These are phyloP conservation scores for Pseudomassariella vexata DNA, from an alignment of 2,329 filamentous ascomycete species.

Conservation along the genomic window DNA sequence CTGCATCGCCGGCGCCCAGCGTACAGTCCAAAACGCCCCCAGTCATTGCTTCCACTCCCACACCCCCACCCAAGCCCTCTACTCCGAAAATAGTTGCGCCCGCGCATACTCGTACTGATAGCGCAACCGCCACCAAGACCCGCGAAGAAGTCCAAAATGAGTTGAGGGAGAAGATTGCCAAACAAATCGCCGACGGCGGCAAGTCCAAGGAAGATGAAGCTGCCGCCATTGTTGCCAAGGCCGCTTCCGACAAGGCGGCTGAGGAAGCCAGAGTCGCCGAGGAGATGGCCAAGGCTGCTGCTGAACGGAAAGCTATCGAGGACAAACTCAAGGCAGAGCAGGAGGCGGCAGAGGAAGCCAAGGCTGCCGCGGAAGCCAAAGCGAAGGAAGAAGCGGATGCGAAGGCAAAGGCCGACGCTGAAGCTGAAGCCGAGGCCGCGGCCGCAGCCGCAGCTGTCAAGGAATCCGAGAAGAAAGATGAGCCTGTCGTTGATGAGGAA, in stretches of 20 bases:
- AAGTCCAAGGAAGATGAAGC: constrained; percentile 22
- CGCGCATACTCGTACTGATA: constrained; percentile 67
- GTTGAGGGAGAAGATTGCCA: constrained; percentile 71
- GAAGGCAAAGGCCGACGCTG: constrained; percentile 23
- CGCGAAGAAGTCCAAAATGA: constrained; percentile 78
- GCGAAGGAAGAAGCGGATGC: constrained; percentile 24
- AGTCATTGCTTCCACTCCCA: constrained; percentile 68
- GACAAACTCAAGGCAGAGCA: constrained; percentile 23
- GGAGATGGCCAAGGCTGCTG: constrained; percentile 19
- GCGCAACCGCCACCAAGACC: constrained; percentile 61
- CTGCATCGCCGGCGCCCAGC: constrained; percentile 50
- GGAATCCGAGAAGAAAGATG: constrained; percentile 34
- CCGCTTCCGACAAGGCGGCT: no score
- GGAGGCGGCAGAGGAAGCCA: constrained; percentile 19
- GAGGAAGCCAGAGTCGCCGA: constrained; percentile 8
- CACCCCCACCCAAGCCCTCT: constrained; percentile 71
- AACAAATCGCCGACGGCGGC: constrained; percentile 45
- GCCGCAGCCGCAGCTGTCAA: constrained; percentile 21
- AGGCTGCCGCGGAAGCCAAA: constrained; percentile 17
- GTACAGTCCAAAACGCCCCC: constrained; percentile 60
- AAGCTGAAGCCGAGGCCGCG: constrained; percentile 24
- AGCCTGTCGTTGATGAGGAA: constrained; percentile 38
- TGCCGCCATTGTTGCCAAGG: constrained; percentile 19
- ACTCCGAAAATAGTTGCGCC: constrained; percentile 45
- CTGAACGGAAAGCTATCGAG: constrained; percentile 28